phyloP scores from a whole-genome alignment of 2,329 filamentous ascomycete genomes.

The Colletotrichum eremochloae region DNA sequence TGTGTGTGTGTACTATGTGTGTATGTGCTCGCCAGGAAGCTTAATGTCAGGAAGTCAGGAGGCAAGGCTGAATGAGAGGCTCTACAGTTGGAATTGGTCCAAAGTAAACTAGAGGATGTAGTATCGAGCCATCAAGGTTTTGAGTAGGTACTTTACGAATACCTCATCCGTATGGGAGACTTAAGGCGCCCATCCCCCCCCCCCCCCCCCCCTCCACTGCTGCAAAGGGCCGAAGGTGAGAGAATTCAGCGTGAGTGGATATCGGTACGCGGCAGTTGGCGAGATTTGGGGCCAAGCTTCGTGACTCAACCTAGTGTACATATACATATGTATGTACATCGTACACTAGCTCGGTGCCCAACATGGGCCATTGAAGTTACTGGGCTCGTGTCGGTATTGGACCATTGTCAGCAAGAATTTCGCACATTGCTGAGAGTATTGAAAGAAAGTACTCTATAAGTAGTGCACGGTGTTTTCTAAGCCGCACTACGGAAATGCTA shows the following conservation, averaged over 20 bases:
- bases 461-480: background rate
- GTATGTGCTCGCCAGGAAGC: constrained; percentile 5
- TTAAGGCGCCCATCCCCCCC: constrained; percentile 20
- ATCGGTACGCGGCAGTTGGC: constrained; percentile 36
- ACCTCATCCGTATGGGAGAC: constrained; percentile 10
- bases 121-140: constrained; percentile 37
- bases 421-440: background rate
- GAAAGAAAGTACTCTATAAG: background rate
- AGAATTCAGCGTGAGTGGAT: constrained; percentile 32
- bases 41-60: constrained; percentile 29
- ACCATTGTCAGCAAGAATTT: constrained; percentile 22
- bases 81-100: constrained; percentile 22
- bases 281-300: constrained; percentile 32
- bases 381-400: constrained; percentile 29
- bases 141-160: too few species aligned
- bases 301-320: constrained; percentile 24
- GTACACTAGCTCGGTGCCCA: constrained; percentile 28
- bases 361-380: constrained; percentile 30
- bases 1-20: background rate
- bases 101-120: constrained; percentile 1
- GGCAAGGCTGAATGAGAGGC: constrained; percentile 34
- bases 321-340: background rate
- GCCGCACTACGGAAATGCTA: constrained; percentile 4
- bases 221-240: constrained; percentile 41
- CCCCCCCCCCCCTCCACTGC: constrained; percentile 17